These are phyloP conservation scores for Lycium barbarum DNA, from an alignment of 257 asterid genomes.

Conservation along the genomic window DNA sequence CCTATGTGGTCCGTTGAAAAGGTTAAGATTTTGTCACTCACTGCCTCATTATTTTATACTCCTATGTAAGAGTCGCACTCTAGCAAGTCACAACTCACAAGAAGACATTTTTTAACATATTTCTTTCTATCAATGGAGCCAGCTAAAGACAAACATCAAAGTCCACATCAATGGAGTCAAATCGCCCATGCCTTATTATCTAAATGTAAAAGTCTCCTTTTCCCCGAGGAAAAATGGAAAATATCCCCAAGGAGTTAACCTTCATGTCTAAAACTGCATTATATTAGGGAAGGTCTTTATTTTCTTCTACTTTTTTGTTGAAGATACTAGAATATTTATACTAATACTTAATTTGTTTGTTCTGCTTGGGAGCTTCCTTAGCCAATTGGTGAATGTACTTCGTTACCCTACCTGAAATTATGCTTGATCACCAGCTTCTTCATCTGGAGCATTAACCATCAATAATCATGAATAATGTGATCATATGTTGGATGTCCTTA, in stretches of 20 bases:
- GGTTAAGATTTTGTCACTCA: constrained; percentile 30
- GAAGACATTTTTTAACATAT: constrained; percentile 40
- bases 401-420: no score
- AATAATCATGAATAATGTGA: no score
- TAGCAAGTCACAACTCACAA: constrained; percentile 36
- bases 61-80: constrained; percentile 32
- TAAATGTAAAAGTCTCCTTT: constrained; percentile 36
- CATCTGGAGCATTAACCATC: no score
- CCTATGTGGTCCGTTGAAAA: constrained; percentile 47
- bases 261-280: constrained; percentile 4
- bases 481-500: no score
- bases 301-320: not conserved
- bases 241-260: not conserved
- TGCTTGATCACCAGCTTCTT: no score
- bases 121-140: constrained; percentile 31
- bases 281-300: not conserved
- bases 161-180: constrained; percentile 54
- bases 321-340: no score
- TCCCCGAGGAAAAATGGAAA: not conserved
- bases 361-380: no score
- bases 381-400: no score
- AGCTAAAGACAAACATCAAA: constrained; percentile 42
- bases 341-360: no score
- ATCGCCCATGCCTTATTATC: constrained; percentile 41
- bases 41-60: not conserved